Base-by-base conservation (phyloP, 306 rosid species). In the Vigna trinervia region DNA sequence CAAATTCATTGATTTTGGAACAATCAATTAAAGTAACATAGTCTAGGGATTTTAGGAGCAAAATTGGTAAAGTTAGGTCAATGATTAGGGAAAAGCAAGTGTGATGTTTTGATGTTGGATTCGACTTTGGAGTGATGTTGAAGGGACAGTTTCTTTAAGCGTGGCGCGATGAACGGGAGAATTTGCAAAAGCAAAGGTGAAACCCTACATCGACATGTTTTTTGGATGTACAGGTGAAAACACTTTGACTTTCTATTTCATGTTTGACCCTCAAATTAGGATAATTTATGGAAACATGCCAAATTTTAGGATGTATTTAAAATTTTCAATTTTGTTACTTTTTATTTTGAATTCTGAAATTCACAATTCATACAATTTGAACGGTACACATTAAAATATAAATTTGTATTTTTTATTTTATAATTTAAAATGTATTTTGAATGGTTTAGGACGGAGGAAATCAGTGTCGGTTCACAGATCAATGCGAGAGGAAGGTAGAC, bases 141-240 rank as follows among this genome's bases (percentile, higher is more conserved):
- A 87, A 84, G 86, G 78, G 60, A 39, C 72, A 32, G 2, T 65
- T 23, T 14, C 13, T 14, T 39, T 60, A 71, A 6, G 22, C 4
- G 13, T 69, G 81, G 86, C 88, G 86, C 71, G 62, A 85, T 85
- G 51, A 66, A 70, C 78, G 89, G 61, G 36, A 67, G 58, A 30
- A 43, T 17, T 57, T 79, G 59, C 8, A 36, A 79, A 78, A 74
- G 30, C 45, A 65, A 2, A 26, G 28, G 28, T 26, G 28, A 0
- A 26, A 38, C 54, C 14, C 12, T 79, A 74, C 38, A 66, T 13
- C 52, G 81, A 74, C 22, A 53, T 69, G 74, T 64, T 65, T 71
- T 71, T 79, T 53, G 48, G 48, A 75, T 39, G 19, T 32, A 47
- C 56, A 39, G 77, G 14, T 54, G 20, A 12, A 3, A 28, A 28